Conservation (phyloP, 2,329 filamentous ascomycete species). For the Tothia fuscella region DNA sequence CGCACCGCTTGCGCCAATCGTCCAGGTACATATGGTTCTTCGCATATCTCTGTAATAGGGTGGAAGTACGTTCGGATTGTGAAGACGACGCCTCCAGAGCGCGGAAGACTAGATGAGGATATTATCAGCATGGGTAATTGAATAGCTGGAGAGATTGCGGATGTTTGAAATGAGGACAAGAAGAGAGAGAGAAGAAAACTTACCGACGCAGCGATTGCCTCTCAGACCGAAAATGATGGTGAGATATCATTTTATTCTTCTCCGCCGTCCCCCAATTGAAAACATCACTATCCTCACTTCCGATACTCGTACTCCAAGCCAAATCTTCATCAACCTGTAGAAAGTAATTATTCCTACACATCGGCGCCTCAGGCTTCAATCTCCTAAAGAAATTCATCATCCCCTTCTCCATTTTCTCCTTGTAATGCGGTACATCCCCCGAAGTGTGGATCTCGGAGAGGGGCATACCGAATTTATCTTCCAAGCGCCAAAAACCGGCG, state of each 20-base stretch:
- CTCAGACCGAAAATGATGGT: slow-evolving; percentile 70
- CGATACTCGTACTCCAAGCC: slow-evolving; percentile 66
- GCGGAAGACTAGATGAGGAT: slow-evolving; percentile 33
- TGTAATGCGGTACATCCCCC: slow-evolving; percentile 62
- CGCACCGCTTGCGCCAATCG: slow-evolving; percentile 64
- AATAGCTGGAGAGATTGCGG: background rate
- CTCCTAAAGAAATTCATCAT: slow-evolving; percentile 75
- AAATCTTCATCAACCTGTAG: slow-evolving; percentile 72
- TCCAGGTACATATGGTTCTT: slow-evolving; percentile 67
- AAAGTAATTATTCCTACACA: slow-evolving; percentile 73
- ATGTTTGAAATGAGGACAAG: background rate
- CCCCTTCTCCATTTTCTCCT: slow-evolving; percentile 58
- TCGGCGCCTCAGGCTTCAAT: slow-evolving; percentile 53
- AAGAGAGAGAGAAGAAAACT: slow-evolving; percentile 11
- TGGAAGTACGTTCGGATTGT: slow-evolving; percentile 74
- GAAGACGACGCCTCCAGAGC: slow-evolving; percentile 45
- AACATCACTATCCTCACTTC: slow-evolving; percentile 51
- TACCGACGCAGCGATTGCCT: slow-evolving; percentile 54
- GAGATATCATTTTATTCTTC: slow-evolving; percentile 57
- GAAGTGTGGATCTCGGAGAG: slow-evolving; percentile 69
- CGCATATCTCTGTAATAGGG: slow-evolving; percentile 52
- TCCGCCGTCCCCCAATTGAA: slow-evolving; percentile 66
- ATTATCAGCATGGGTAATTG: slow-evolving; percentile 35
- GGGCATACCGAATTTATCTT: slow-evolving; percentile 71
- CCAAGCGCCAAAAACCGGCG: slow-evolving; percentile 71